phyloP scores from a whole-genome alignment of 1,139 yeast species.

The Pneumocystis carinii region DNA sequence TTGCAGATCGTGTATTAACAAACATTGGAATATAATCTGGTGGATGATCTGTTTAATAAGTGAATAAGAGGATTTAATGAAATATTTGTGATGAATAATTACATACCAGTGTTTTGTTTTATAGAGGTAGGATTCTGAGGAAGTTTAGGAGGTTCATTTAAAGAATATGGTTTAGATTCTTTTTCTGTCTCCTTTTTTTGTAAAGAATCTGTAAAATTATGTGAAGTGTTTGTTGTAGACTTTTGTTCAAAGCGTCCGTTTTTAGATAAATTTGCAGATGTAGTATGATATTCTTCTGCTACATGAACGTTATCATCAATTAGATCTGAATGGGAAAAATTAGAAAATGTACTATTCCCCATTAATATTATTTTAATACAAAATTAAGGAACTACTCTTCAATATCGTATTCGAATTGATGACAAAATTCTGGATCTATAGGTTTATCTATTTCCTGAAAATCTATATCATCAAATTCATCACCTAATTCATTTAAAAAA shows the following conservation, averaged over 20 bases:
- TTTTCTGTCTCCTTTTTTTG: background rate
- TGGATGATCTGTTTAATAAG: background rate
- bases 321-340: background rate
- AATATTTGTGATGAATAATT: background rate
- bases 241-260: background rate
- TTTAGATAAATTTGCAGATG: background rate
- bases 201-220: background rate
- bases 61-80: background rate
- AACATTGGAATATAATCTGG: background rate
- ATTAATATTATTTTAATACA: background rate
- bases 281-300: background rate
- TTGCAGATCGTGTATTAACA: background rate
- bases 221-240: background rate
- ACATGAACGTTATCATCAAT: background rate
- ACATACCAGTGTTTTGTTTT: background rate
- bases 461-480: slow-evolving; percentile 1
- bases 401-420: background rate
- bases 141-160: background rate
- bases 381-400: background rate
- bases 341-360: background rate
- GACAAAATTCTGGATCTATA: background rate
- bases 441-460: background rate
- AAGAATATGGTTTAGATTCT: background rate
- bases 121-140: background rate
- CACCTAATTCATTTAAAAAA: background rate